These are phyloP conservation scores for Lasiodiplodia sp. DNA, from an alignment of 2,329 filamentous ascomycete species.

Conservation along the genomic window DNA sequence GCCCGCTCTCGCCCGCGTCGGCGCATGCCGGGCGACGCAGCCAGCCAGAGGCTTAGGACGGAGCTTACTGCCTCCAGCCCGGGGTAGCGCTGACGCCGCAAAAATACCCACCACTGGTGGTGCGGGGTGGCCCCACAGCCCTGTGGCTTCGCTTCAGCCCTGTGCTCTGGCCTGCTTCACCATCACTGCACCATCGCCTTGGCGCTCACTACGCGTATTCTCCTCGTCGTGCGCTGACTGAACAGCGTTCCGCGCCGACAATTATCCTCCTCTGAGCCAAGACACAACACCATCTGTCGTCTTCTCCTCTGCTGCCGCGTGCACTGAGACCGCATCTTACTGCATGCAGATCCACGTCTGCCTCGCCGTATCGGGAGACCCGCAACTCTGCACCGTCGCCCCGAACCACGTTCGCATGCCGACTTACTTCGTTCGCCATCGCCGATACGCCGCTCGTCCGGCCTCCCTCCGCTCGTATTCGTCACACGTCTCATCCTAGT, in stretches of 20 bases:
- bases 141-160: conserved; percentile 17
- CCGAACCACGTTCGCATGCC: neutral
- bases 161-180: neutral
- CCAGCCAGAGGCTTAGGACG: neutral
- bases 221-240: neutral
- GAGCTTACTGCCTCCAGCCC: neutral
- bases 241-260: neutral
- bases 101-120: conserved; percentile 20
- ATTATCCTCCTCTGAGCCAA: neutral
- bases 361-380: conserved; percentile 8
- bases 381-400: neutral
- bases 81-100: conserved; percentile 20
- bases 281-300: neutral
- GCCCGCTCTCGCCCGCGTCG: neutral
- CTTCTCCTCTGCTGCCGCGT: too few relatives aligned
- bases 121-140: conserved; percentile 14
- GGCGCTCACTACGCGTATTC: neutral
- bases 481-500: neutral
- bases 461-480: neutral
- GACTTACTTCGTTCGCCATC: neutral
- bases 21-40: neutral
- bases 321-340: conserved; percentile 14
- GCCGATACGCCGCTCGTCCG: neutral
- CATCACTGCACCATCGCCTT: neutral
- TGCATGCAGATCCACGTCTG: neutral